Evolutionary conservation across 1,139 yeast species (phyloP).

Genomic region (Debaryomycetaceae sp.): DNA sequence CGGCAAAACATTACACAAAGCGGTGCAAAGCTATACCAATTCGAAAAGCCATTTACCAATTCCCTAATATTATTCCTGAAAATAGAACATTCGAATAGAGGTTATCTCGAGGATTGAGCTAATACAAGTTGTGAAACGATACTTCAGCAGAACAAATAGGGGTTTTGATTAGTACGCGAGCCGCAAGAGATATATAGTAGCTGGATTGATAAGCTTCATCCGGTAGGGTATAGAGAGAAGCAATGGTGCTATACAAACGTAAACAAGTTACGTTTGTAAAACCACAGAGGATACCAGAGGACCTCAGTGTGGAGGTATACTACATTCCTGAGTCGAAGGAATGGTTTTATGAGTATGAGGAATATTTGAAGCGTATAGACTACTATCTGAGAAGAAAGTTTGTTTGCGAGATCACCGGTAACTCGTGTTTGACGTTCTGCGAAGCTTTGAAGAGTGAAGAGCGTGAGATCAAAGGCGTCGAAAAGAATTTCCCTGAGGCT

Average conservation of each 20-base stretch:
- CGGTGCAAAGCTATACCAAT: background rate
- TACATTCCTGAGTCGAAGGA: constrained; percentile 80
- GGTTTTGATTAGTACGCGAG: too few species aligned
- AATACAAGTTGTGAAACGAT: too few species aligned
- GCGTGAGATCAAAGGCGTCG: constrained; percentile 68
- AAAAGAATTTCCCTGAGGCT: constrained; percentile 83
- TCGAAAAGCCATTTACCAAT: background rate
- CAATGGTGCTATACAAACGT: constrained; percentile 68
- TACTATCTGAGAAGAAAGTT: constrained; percentile 74
- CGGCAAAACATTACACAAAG: background rate
- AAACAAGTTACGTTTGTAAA: constrained; percentile 61
- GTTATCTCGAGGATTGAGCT: background rate
- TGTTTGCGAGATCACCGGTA: constrained; percentile 95
- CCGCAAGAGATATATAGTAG: too few species aligned
- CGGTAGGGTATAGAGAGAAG: background rate
- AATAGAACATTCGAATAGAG: background rate
- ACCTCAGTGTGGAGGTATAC: constrained; percentile 62
- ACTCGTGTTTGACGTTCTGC: constrained; percentile 83
- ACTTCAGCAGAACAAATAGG: too few species aligned
- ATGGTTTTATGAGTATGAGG: constrained; percentile 78
- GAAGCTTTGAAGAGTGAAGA: constrained; percentile 80
- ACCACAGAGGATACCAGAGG: constrained; percentile 55
- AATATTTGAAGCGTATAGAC: constrained; percentile 66
- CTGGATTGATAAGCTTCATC: background rate
- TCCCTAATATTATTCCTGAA: background rate